phyloP scores from a whole-genome alignment of 768 basidiomycete genomes.

The Termitomyces sp. region DNA sequence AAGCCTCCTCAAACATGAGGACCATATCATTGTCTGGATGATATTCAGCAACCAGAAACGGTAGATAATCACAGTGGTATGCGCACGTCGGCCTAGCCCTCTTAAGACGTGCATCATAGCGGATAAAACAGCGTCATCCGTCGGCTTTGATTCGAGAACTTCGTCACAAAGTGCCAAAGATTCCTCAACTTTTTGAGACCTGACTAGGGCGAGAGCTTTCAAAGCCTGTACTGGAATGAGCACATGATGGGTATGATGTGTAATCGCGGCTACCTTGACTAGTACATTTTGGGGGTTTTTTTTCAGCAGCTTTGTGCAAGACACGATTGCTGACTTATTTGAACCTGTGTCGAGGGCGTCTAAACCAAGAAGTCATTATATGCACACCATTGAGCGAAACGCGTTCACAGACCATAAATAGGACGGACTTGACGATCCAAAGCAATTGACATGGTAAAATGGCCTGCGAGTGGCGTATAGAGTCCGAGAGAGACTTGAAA shows the following conservation, averaged over 20 bases:
- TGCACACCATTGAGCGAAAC: not conserved
- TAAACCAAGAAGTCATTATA: conserved; percentile 21
- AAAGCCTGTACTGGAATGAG: conserved; percentile 45
- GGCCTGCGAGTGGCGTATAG: not conserved
- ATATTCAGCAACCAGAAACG: conserved; percentile 2
- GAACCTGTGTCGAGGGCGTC: conserved; percentile 85
- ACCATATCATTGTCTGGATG: conserved; percentile 67
- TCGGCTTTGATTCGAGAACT: conserved; percentile 65
- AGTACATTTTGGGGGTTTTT: conserved; percentile 73
- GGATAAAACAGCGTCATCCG: conserved; percentile 66
- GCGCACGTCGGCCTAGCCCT: conserved; percentile 64
- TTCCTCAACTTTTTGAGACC: conserved; percentile 83
- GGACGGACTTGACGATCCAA: conserved; percentile 81
- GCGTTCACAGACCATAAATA: conserved; percentile 61
- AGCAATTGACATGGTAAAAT: conserved; percentile 44
- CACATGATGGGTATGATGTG: conserved; percentile 8
- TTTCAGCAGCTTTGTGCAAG: conserved; percentile 84
- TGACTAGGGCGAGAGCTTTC: conserved; percentile 79
- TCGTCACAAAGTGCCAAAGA: conserved; percentile 75
- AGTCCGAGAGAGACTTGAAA: not conserved
- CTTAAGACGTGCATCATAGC: conserved; percentile 84
- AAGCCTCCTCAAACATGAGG: conserved; percentile 82
- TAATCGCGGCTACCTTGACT: conserved; percentile 45
- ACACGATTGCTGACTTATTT: conserved; percentile 79
- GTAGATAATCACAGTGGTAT: not conserved